Evolutionary conservation across 495 filamentous ascomycete genomes (phyloP).

Genomic region (Rostrohypoxylon terebratum): DNA sequence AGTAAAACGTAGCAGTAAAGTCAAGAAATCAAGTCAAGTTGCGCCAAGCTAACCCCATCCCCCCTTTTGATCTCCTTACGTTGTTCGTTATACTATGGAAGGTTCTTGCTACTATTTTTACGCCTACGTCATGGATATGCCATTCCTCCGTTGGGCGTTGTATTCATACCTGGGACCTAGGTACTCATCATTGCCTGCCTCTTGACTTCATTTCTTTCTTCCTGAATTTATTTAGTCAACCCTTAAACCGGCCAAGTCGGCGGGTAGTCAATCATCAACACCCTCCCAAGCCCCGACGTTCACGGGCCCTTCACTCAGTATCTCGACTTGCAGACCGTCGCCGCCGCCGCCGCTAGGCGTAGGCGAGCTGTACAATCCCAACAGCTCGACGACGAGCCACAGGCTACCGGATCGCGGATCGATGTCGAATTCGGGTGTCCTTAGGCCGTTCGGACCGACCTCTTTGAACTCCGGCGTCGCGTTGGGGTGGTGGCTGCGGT

Average conservation of each 20-base stretch:
- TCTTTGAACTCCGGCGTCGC: constrained; percentile 78
- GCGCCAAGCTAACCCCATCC: background rate
- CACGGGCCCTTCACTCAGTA: constrained; percentile 75
- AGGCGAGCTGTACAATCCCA: constrained; percentile 56
- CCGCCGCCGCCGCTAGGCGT: constrained; percentile 60
- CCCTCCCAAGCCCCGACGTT: constrained; percentile 67
- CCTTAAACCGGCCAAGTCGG: too few relatives aligned
- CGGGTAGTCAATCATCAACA: constrained; percentile 51
- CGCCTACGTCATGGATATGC: background rate
- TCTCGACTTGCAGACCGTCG: constrained; percentile 72
- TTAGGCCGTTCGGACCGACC: constrained; percentile 69
- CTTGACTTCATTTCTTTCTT: background rate
- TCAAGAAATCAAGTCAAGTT: background rate
- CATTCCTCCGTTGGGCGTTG: background rate
- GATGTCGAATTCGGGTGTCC: constrained; percentile 78
- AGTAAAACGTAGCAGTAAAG: background rate
- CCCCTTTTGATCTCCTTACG: constrained; percentile 1
- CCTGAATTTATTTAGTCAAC: too few relatives aligned
- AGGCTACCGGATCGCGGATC: constrained; percentile 68
- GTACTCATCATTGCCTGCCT: background rate
- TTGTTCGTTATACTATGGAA: background rate
- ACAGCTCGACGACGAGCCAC: constrained; percentile 83
- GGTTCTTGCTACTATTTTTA: background rate
- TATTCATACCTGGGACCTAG: background rate
- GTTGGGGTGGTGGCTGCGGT: constrained; percentile 26